Conservation (phyloP, 441 rosid species). For the Rhodomyrtus psidioides region DNA sequence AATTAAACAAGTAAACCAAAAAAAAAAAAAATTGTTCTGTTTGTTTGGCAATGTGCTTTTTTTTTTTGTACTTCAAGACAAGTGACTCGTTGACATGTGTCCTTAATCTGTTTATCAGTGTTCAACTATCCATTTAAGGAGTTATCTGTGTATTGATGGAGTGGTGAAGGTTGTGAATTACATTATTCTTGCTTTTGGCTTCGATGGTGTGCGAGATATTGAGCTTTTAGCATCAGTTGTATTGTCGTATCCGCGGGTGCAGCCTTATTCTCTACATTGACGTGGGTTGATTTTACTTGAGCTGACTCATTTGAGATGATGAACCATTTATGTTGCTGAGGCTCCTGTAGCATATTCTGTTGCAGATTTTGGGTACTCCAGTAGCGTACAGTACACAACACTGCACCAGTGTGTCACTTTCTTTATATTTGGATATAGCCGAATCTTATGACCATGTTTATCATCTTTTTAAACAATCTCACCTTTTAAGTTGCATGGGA, state of each 20-base stretch:
- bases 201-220: neutral
- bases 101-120: neutral
- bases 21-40: neutral
- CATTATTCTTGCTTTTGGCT: neutral
- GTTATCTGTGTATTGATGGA: neutral
- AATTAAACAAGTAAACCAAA: neutral
- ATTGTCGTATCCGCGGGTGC: neutral
- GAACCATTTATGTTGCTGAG: neutral
- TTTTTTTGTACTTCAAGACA: neutral
- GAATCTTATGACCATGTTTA: neutral
- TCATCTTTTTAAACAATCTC: neutral
- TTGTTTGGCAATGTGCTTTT: neutral
- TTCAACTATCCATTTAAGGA: neutral
- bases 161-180: neutral
- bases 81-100: neutral
- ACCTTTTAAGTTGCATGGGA: neutral
- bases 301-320: neutral
- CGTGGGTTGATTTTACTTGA: neutral
- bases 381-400: neutral
- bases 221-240: neutral
- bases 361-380: neutral
- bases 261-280: neutral
- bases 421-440: neutral
- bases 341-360: neutral
- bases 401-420: neutral